phyloP scores from a whole-genome alignment of 768 basidiomycete species.

The Serendipita vermifera region DNA sequence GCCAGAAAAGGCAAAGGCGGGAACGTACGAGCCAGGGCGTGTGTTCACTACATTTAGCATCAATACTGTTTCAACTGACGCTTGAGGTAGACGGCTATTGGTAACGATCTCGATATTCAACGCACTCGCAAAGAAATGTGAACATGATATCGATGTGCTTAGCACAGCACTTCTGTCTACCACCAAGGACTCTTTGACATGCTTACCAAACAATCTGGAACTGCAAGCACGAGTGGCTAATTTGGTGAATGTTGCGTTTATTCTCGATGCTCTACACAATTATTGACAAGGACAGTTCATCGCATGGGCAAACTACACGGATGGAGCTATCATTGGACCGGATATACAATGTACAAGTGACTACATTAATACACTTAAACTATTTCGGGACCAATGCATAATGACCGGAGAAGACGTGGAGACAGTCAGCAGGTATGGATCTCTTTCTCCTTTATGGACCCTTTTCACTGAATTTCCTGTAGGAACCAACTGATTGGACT shows the following conservation, averaged over 20 bases:
- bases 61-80: slow-evolving; percentile 6
- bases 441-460: background rate
- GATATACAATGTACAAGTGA: slow-evolving; percentile 55
- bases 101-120: slow-evolving; percentile 74
- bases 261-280: too few relatives aligned
- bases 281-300: slow-evolving; percentile 46
- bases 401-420: slow-evolving; percentile 55
- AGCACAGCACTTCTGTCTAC: slow-evolving; percentile 52
- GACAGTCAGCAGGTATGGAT: slow-evolving; percentile 58
- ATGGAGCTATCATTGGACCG: slow-evolving; percentile 68
- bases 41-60: slow-evolving; percentile 24
- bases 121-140: slow-evolving; percentile 74
- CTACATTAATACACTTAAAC: slow-evolving; percentile 53
- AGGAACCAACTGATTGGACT: slow-evolving; percentile 80
- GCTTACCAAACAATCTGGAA: slow-evolving; percentile 45
- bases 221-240: slow-evolving; percentile 63
- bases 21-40: slow-evolving; percentile 70
- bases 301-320: slow-evolving; percentile 84
- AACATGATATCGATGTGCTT: slow-evolving; percentile 63
- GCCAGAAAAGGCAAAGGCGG: slow-evolving; percentile 56
- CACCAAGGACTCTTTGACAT: slow-evolving; percentile 41
- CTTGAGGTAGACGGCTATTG: slow-evolving; percentile 54
- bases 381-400: slow-evolving; percentile 51
- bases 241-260: slow-evolving; percentile 54
- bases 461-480: slow-evolving; percentile 2